Base-by-base conservation (phyloP, 2,329 filamentous ascomycete species). In the Periconia macrospinosa region DNA sequence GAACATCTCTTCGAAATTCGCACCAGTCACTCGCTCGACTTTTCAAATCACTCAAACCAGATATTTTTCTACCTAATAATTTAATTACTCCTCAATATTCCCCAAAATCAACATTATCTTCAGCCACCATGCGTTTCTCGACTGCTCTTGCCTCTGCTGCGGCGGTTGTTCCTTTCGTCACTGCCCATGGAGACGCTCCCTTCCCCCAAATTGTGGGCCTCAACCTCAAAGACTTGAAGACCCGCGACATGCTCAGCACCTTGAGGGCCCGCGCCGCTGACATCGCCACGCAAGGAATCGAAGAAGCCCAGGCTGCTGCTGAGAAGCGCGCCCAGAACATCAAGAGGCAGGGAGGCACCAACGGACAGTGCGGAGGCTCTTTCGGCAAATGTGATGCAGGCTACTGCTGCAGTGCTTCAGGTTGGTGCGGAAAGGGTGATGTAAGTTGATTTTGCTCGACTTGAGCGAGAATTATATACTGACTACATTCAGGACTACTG, bases 401-500 rank as follows among this genome's bases (percentile, higher is more conserved):
- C 30, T 60, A 66, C 52, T 74, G 72, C 63, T 74, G 72, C 65
- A 71, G 68, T 45, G 50, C 44, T 19, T 55, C 58, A 47, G 71
- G 71, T 52, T 71, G 68, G 69, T 45, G 43, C n/a, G 43, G 43
- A 3, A 33, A 45, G 5, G 30, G 19, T n/a, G 7, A n/a, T 18
- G 43, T 45, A 45, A 45, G 43, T 11, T 30, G 27, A 33, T n/a
- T 30, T 3, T 20, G 9, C 6, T 30, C 30, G 7, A 42, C 18
- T 6, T 42, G 20, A 18, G 11, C 33, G 5, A 37, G 11, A n/a
- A 37, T 37, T 13, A 37, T 10, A 30, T 50, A 47, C 57, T 70
- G 47, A 69, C 47, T 77, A 68, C n/a, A 77, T 75, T 3, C 67
- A 67, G 11, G 78, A 82, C 1, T 85, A 86, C 70, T 88, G 86